Base-by-base conservation (phyloP, 2,329 filamentous ascomycete genomes). In the Colletotrichum sp. region DNA sequence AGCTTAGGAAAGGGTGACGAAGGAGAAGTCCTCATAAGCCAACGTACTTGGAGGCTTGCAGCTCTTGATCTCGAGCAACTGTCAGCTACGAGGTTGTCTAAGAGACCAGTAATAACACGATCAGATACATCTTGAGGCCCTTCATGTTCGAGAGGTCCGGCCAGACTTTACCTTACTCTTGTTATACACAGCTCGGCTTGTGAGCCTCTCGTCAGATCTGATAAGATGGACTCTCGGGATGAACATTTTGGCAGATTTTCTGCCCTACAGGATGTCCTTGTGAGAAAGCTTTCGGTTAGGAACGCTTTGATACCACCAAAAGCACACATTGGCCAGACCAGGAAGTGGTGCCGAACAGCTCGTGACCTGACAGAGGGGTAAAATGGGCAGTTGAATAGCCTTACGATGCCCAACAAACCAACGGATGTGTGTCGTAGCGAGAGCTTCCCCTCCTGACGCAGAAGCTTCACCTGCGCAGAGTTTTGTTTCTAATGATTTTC, bases 1-100 rank as follows among this genome's bases (percentile, higher is more conserved):
- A 3, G 39, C 39, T 44, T n/a, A 16, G 4, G 8, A 19, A 11
- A 19, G 36, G 36, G 15, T 2, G 39, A 44, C 9, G 39, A n/a
- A 19, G 16, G 16, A 44, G 16, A 44, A 11, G 0, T 6, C 16
- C 5, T 9, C 36, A 8, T 36, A 44, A 11, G 8, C 8, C 36
- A 19, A 0, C 36, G 0, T 44, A 44, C 8, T 36, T 1, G 36
- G 16, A n/a, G 39, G 36, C 0, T 44, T 19, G 15, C 36, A 44
- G 39, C 5, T 44, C 8, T 6, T 44, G 39, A 5, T 44, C 0
- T n/a, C 1, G 8, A 11, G 39, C 39, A 11, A 44, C 16, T 0
- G 0, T 6, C 39, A 44, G 2, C 9, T 44, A 0, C 0, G 16
- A 44, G 16, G 1, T 0, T 44, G 8, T 3, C 5, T 9, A 8